Evolutionary conservation across 2,329 filamentous ascomycete genomes (phyloP), one percentile per base, ranked within the genome.

Genomic region (Pseudogymnoascus sp.): DNA sequence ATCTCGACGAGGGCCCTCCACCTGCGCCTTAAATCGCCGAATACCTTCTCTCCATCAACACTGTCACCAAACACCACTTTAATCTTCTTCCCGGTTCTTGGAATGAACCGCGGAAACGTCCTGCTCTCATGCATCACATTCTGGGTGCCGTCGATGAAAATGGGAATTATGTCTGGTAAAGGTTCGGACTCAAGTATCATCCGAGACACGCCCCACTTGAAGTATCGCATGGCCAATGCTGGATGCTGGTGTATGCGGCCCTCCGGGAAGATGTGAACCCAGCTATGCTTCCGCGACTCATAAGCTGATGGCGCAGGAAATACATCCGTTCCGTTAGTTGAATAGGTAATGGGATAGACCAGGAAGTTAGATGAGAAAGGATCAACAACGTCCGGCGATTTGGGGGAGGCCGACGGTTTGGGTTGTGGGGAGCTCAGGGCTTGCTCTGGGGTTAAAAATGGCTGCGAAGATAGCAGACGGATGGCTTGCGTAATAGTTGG

Each of bases 261-360:
- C 75, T 99, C 94, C 11, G 94, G 94, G 73, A 97, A 97, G 60
- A 97, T 88, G 74, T 99, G 94, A 3, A 99, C 79, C 94, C 94
- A 99, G 47, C 85, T 84, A 72, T 89, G 82, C 50, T 84, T 84
- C 68, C 91, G 86, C 65, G 76, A 80, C 1, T 83, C 73, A 71
- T 89, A 92, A 57, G 85, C 82, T 1, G 90, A 86, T 1, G 91
- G 91, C 0, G 90, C 82, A 0, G 81, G 78, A 71, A 90, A 89
- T 37, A 74, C 75, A 73, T 93, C 89, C 14, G 68, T 67, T 43
- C 85, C 85, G 61, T 81, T 85, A 3, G 90, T 91, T 4, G 83
- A 84, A 74, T 85, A 91, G 39, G 76, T 77, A 25, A 37, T 58
- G 25, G 57, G 57, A 25, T 58, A 58, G 7, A 39, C 32, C 6